Evolutionary conservation across 352 stramenopile genomes (phyloP).

Genomic region (Peronospora belbahrii): DNA sequence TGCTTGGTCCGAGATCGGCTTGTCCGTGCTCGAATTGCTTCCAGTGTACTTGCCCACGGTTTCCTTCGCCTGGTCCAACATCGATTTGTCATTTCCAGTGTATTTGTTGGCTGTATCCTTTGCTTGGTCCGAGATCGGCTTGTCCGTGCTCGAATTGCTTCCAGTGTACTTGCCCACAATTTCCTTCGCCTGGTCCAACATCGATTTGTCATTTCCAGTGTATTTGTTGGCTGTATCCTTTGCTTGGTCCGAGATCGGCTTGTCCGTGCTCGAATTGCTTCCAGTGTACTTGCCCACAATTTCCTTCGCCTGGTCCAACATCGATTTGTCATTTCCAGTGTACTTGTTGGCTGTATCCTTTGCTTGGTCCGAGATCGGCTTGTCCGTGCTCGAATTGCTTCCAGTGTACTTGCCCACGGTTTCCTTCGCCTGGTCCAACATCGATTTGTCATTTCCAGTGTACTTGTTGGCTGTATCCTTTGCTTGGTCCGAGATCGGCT

Average conservation of each 20-base stretch:
- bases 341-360: conserved; percentile 6
- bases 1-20: too few relatives aligned
- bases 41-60: too few relatives aligned
- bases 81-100: too few relatives aligned
- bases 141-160: too few relatives aligned
- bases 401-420: conserved; percentile 11
- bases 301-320: conserved; percentile 21
- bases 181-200: too few relatives aligned
- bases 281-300: conserved; percentile 10
- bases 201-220: conserved; percentile 3
- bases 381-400: conserved; percentile 10
- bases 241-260: conserved; percentile 21
- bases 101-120: too few relatives aligned
- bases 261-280: conserved; percentile 3
- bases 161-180: too few relatives aligned
- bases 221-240: conserved; percentile 13
- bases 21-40: too few relatives aligned
- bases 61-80: too few relatives aligned
- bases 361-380: conserved; percentile 11
- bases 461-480: conserved; percentile 18
- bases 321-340: conserved; percentile 7
- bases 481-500: conserved; percentile 18
- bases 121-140: too few relatives aligned
- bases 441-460: conserved; percentile 18
- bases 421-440: conserved; percentile 23